These are phyloP conservation scores for Calocera cornea DNA, from an alignment of 768 basidiomycete genomes.

Conservation along the genomic window DNA sequence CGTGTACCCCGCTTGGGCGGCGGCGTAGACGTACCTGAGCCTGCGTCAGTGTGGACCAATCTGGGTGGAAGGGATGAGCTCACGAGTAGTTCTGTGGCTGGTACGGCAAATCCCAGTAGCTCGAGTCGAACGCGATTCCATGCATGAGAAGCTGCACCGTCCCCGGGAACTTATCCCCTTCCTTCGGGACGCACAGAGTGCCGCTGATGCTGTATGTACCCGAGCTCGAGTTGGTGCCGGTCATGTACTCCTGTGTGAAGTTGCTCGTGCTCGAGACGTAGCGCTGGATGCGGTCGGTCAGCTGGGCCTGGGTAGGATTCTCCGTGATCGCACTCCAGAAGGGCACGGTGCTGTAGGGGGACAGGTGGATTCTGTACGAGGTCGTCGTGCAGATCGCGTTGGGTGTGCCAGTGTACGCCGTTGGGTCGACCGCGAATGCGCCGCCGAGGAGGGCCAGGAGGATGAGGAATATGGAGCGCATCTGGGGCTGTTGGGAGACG, in stretches of 20 bases:
- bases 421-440: too few species aligned
- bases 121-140: slow-evolving; percentile 14
- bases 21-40: slow-evolving; percentile 9
- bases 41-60: too few species aligned
- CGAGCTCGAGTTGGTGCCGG: neutral
- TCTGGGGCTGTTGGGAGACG: too few species aligned
- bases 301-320: neutral
- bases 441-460: too few species aligned
- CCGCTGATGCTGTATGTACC: slow-evolving; percentile 11
- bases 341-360: neutral
- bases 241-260: neutral
- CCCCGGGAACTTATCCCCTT: slow-evolving; percentile 7
- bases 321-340: neutral
- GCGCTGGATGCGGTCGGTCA: neutral
- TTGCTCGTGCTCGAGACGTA: neutral
- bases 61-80: neutral
- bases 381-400: neutral
- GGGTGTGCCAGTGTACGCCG: slow-evolving; percentile 2
- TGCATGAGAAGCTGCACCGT: slow-evolving; percentile 14
- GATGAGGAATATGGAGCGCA: too few species aligned
- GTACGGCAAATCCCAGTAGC: slow-evolving; percentile 3
- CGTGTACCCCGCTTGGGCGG: slow-evolving; percentile 10
- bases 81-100: slow-evolving; percentile 8
- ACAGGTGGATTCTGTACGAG: neutral
- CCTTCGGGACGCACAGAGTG: slow-evolving; percentile 13